A percentile compares a stretch with the other conserved stretches of the same genome.
These are phyloP conservation scores for Gymnopilus junonius DNA, from an alignment of 768 basidiomycete genomes.

Conservation along the genomic window DNA sequence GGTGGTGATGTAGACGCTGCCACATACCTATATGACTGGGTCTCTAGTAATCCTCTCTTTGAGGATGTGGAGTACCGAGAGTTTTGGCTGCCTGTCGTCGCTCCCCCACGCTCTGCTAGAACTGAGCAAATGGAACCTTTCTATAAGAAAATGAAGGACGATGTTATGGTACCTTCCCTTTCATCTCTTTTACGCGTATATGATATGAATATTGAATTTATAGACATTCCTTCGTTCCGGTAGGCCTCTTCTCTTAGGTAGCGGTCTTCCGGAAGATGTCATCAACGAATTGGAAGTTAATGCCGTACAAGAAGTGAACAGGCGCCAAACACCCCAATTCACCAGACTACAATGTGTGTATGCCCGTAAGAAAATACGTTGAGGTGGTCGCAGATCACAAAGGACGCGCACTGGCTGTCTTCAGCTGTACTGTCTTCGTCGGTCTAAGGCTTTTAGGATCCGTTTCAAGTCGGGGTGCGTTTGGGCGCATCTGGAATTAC, in stretches of 20 bases:
- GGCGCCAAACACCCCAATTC: constrained; percentile 49
- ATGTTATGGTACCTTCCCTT: constrained; percentile 49
- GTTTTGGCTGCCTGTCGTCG: constrained; percentile 66
- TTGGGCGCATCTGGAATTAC: no score
- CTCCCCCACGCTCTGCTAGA: constrained; percentile 42
- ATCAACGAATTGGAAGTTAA: constrained; percentile 58
- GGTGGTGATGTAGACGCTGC: constrained; percentile 73
- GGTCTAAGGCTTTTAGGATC: no score
- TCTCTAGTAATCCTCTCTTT: constrained; percentile 55
- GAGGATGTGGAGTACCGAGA: constrained; percentile 62
- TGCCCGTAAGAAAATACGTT: constrained; percentile 48
- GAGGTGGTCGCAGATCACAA: neutral
- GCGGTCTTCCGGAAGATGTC: constrained; percentile 56
- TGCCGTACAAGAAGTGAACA: constrained; percentile 54
- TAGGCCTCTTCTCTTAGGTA: constrained; percentile 69
- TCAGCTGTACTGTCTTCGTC: no score
- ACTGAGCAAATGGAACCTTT: constrained; percentile 41
- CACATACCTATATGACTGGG: constrained; percentile 56
- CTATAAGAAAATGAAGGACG: constrained; percentile 56
- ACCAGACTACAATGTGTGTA: constrained; percentile 65
- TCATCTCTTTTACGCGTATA: neutral
- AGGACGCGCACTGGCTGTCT: no score
- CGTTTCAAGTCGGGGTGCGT: no score
- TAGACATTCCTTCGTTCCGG: constrained; percentile 70
- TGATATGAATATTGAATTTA: neutral